Base-by-base conservation (phyloP, 805 yeast genomes). In the Candida montana region DNA sequence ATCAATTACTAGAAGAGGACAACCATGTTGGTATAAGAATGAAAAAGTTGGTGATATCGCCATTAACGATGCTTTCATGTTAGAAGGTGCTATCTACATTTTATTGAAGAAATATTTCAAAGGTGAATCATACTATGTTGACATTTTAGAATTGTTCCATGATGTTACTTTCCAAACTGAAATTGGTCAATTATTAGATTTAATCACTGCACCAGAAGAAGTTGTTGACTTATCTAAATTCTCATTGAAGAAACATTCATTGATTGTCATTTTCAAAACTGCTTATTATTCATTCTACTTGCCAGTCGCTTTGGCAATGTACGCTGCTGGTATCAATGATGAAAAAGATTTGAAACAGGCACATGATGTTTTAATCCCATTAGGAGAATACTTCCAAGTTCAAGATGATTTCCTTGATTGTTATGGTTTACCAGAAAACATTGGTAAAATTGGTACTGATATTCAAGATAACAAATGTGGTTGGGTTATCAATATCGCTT, bases 391-490 rank as follows among this genome's bases (percentile, higher is more conserved):
- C 65, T 93, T 93, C 82, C 99, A 93, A 72, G 87, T 93, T 54
- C 99, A 93, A 70, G 99, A 93, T 62, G 99, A 93, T 65, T 93
- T 74, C 70, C 77, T 93, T 52, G 99, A 93, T 67, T 87, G 96
- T 65, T 93, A 87, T 60, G 99, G 99, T 51, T 88, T 91, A 55
- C 96, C 99, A 33, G 95, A 86, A 61, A 88, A 91, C 58, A 93
- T 90, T 59, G 99, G 99, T 49, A 93, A 93, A 74, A 88, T 93
- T 54, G 99, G 99, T 53, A 93, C 99, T 46, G 99, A 93, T 64
- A 93, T 93, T 60, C 85, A 85, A 69, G 99, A 93, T 68, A 93
- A 93, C 78, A 93, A 93, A 68, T 93, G 99, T 67, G 85, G 96
- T 33, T 93, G 99, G 99, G 81, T 93, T 42, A 77, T 93, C 57